These are phyloP conservation scores for Pichia sp. DNA, from an alignment of 1,139 yeast genomes.

Conservation along the genomic window DNA sequence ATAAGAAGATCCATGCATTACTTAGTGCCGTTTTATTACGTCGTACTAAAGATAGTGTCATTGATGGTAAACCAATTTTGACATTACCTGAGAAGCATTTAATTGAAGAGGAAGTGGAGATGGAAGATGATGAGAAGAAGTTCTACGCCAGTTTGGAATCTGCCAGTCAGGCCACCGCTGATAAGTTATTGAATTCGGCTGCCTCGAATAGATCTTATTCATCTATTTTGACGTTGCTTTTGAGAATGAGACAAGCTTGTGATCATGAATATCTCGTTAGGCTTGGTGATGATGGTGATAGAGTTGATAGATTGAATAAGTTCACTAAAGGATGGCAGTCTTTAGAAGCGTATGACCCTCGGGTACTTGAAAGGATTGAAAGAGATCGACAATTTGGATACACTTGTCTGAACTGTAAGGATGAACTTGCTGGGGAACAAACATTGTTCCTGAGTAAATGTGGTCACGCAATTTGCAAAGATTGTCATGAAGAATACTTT, in stretches of 20 bases:
- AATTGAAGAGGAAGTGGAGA: slow-evolving; percentile 38
- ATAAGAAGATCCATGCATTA: slow-evolving; percentile 42
- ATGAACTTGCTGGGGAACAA: slow-evolving; percentile 43
- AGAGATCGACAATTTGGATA: slow-evolving; percentile 29
- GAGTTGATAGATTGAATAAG: slow-evolving; percentile 14
- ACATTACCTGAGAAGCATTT: slow-evolving; percentile 62
- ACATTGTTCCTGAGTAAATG: slow-evolving; percentile 48
- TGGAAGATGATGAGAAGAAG: slow-evolving; percentile 44
- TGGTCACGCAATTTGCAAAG: slow-evolving; percentile 63
- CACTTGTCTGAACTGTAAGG: slow-evolving; percentile 65
- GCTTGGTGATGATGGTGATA: slow-evolving; percentile 41
- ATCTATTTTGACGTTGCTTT: slow-evolving; percentile 60
- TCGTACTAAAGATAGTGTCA: slow-evolving; percentile 63
- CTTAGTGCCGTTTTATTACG: slow-evolving; percentile 73
- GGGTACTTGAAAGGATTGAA: slow-evolving; percentile 17
- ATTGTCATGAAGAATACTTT: slow-evolving; percentile 50
- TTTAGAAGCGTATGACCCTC: slow-evolving; percentile 9
- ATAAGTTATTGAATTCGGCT: slow-evolving; percentile 35
- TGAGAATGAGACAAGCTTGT: slow-evolving; percentile 86
- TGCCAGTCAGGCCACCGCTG: slow-evolving; percentile 52
- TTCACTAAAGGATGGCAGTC: slow-evolving; percentile 17
- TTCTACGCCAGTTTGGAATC: slow-evolving; percentile 56
- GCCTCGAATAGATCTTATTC: slow-evolving; percentile 27
- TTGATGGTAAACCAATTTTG: slow-evolving; percentile 77
- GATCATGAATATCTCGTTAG: slow-evolving; percentile 75